These are phyloP conservation scores for slime mould (Dictyostelium discoideum) DNA, from an alignment of 78 protist species.

Conservation along the genomic window dicty_2.7 NC_007088.5:7737501-7738000, in stretches of 20 bases:
- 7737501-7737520: conserved; percentile 25
- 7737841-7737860: conserved; percentile 95
- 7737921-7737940: conserved; percentile 98
- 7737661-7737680: conserved; percentile 88
- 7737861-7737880: conserved; percentile 99
- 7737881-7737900: conserved; percentile 95
- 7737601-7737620: conserved; percentile 66
- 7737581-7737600: conserved; percentile 89
- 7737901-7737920: conserved; percentile 98
- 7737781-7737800: conserved; percentile 95
- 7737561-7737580: conserved; percentile 84
- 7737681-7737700: conserved; percentile 78
- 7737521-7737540: conserved; percentile 76
- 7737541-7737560: conserved; percentile 80
- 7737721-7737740: conserved; percentile 97
- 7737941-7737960: conserved; percentile 95
- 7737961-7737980: conserved; percentile 84
- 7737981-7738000: conserved; percentile 99
- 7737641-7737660: conserved; percentile 82
- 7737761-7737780: conserved; percentile 90
- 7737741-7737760: conserved; percentile 97
- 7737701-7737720: conserved; percentile 95
- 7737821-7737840: conserved; percentile 99
- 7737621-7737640: conserved; percentile 87
- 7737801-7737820: conserved; percentile 96